These are phyloP conservation scores for Trichophyton equinum DNA, from an alignment of 2,329 filamentous ascomycete species.

Conservation along the genomic window DNA sequence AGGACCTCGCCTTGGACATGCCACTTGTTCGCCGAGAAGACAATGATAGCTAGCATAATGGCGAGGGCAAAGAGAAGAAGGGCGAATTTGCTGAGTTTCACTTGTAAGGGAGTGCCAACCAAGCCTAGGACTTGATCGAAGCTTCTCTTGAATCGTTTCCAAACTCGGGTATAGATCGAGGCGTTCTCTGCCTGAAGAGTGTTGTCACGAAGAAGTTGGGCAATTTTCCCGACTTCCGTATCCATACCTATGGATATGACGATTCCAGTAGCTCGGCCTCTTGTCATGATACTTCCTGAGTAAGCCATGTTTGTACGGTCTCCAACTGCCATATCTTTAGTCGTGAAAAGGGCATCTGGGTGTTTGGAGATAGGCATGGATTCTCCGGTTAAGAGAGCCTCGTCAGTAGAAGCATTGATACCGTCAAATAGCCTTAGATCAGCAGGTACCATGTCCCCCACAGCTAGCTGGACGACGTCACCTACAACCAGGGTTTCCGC, in stretches of 20 bases:
- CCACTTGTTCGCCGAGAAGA: slow-evolving; percentile 49
- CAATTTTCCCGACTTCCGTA: slow-evolving; percentile 52
- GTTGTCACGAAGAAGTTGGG: slow-evolving; percentile 44
- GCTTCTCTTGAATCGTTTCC: slow-evolving; percentile 34
- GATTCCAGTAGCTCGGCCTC: slow-evolving; percentile 48
- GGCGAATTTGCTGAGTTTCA: slow-evolving; percentile 52
- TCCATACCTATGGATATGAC: slow-evolving; percentile 51
- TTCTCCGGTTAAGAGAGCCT: slow-evolving; percentile 51
- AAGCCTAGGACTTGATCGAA: slow-evolving; percentile 27
- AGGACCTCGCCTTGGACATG: slow-evolving; percentile 40
- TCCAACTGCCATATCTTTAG: slow-evolving; percentile 39
- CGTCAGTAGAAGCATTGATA: slow-evolving; percentile 47
- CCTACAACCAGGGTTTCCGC: slow-evolving; percentile 46
- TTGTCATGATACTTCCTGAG: slow-evolving; percentile 49
- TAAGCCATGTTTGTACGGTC: slow-evolving; percentile 52
- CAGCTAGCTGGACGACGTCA: slow-evolving; percentile 42
- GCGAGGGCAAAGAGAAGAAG: slow-evolving; percentile 50
- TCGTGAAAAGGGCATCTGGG: slow-evolving; percentile 30
- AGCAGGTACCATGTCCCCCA: slow-evolving; percentile 39
- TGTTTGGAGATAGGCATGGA: slow-evolving; percentile 47
- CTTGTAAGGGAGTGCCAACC: slow-evolving; percentile 52
- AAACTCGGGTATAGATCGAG: slow-evolving; percentile 32
- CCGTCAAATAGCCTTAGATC: slow-evolving; percentile 43
- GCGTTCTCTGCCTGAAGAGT: slow-evolving; percentile 32
- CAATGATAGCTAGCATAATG: slow-evolving; percentile 51